Percentiles rank a stretch among this genome's conserved stretches.
phyloP scores from a whole-genome alignment of 2,329 filamentous ascomycete species.

The Plenodomus lindquistii region DNA sequence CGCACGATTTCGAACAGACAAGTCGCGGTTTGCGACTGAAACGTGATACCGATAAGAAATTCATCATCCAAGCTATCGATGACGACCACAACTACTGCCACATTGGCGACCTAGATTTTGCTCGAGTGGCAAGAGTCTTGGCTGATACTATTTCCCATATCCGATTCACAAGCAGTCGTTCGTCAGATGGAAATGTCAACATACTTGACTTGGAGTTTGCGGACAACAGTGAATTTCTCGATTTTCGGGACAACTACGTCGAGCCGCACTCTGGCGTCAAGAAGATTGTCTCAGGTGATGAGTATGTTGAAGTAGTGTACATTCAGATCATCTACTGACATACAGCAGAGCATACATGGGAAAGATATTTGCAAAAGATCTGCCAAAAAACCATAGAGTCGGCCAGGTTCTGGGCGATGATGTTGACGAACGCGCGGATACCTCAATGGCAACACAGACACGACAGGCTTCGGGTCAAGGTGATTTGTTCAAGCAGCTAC shows the following conservation, averaged over 20 bases:
- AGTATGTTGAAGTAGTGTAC: not conserved
- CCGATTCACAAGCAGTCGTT: slow-evolving; percentile 21
- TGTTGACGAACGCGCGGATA: not conserved
- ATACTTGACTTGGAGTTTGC: slow-evolving; percentile 30
- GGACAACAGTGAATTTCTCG: slow-evolving; percentile 6
- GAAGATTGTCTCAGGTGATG: not conserved
- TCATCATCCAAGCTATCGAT: not conserved
- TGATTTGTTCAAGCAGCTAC: not conserved
- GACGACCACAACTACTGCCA: not conserved
- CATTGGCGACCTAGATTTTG: slow-evolving; percentile 4
- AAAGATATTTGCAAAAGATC: slow-evolving; percentile 14
- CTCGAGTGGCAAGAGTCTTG: slow-evolving; percentile 11
- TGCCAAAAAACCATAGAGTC: slow-evolving; percentile 16
- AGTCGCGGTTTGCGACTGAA: not conserved
- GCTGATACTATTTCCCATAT: slow-evolving; percentile 23
- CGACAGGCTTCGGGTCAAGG: not conserved
- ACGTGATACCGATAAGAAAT: not conserved
- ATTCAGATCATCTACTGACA: slow-evolving; percentile 3
- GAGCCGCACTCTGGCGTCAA: not conserved
- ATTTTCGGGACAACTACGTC: slow-evolving; percentile 11
- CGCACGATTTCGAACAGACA: slow-evolving; percentile 9
- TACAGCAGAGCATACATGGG: slow-evolving; percentile 13
- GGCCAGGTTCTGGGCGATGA: not conserved
- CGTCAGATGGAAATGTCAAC: slow-evolving; percentile 5
- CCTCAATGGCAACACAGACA: not conserved